These are phyloP conservation scores for Tolypocladium paradoxum DNA, from an alignment of 2,329 filamentous ascomycete species.

Conservation along the genomic window DNA sequence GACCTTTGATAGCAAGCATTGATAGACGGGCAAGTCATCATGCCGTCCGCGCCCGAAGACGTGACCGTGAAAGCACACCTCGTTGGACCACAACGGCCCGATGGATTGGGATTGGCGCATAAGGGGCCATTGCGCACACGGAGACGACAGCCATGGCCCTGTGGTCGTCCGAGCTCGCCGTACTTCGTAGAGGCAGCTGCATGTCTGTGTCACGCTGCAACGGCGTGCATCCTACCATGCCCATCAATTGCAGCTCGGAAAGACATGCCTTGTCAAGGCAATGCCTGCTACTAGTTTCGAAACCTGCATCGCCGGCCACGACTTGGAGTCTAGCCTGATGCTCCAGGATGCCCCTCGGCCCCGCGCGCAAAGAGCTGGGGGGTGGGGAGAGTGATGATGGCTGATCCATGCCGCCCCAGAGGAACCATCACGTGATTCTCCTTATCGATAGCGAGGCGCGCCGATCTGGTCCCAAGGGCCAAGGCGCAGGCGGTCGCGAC, in stretches of 20 bases:
- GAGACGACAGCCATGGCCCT: neutral
- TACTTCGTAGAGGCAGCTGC: neutral
- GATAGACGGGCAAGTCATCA: slow-evolving; percentile 1
- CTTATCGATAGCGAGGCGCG: neutral
- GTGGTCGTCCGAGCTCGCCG: neutral
- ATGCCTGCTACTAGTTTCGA: neutral
- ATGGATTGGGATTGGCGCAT: neutral
- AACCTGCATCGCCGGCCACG: neutral
- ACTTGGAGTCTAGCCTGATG: neutral
- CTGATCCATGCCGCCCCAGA: neutral
- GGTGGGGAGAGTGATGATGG: no score
- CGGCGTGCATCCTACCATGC: neutral
- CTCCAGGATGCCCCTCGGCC: no score
- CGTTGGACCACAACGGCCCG: neutral
- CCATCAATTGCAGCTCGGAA: neutral
- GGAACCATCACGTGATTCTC: neutral
- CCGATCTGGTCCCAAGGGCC: neutral
- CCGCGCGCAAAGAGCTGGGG: no score
- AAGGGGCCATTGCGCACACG: neutral
- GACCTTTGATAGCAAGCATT: slow-evolving; percentile 3
- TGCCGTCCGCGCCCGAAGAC: slow-evolving; percentile 1
- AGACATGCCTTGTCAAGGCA: neutral
- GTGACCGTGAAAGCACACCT: neutral
- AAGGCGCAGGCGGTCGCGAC: neutral
- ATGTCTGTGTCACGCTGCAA: neutral